These are phyloP conservation scores for Adansonia grandidieri DNA, from an alignment of 441 rosid species.

Conservation along the genomic window DNA sequence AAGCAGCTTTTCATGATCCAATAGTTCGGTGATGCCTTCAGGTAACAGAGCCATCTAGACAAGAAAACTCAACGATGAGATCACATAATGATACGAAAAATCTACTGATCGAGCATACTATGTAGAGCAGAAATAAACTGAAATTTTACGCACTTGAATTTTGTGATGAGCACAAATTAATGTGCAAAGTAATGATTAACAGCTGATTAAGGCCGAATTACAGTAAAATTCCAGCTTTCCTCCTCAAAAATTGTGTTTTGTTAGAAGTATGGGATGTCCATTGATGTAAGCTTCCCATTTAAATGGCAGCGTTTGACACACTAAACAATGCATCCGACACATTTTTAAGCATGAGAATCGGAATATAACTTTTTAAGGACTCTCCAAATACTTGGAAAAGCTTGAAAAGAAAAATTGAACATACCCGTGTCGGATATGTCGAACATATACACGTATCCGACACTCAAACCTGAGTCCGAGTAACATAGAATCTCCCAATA, in stretches of 20 bases:
- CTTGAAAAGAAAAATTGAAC: too few relatives aligned
- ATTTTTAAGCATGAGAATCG: too few relatives aligned
- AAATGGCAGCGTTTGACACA: too few relatives aligned
- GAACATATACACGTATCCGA: too few relatives aligned
- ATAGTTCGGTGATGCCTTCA: slow-evolving; percentile 87
- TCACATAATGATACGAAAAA: background rate
- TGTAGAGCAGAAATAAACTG: too few relatives aligned
- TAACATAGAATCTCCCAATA: background rate
- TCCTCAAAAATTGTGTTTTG: background rate
- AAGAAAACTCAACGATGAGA: slow-evolving; percentile 36
- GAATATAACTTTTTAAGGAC: too few relatives aligned
- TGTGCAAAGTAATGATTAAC: background rate
- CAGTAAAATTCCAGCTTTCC: slow-evolving; percentile 10
- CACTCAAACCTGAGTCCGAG: too few relatives aligned
- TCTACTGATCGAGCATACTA: too few relatives aligned
- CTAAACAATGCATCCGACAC: too few relatives aligned
- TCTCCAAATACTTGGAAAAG: too few relatives aligned
- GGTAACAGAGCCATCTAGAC: slow-evolving; percentile 94
- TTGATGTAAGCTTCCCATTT: background rate
- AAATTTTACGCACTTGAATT: too few relatives aligned
- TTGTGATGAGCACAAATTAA: background rate
- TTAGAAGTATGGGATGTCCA: background rate
- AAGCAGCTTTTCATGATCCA: slow-evolving; percentile 81
- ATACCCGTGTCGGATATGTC: too few relatives aligned
- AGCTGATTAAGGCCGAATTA: background rate